Base-by-base conservation (phyloP, 2,329 filamentous ascomycete species). In the Zasmidium citrigriseum region DNA sequence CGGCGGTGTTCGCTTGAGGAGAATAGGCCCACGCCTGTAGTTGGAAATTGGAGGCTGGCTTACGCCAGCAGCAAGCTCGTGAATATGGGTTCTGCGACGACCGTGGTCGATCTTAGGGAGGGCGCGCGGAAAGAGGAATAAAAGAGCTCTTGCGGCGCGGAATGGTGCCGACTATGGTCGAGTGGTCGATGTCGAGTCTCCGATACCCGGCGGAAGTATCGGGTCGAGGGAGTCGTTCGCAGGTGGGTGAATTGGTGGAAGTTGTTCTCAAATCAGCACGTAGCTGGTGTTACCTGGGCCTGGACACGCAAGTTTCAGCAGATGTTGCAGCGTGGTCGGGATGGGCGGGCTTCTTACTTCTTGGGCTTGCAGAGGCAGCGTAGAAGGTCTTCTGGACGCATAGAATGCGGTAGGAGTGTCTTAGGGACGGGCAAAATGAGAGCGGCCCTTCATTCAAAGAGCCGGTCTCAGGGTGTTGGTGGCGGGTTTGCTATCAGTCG, bases 301-400 rank as follows among this genome's bases (percentile, higher is more conserved):
- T 88, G 65, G 59, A 5, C 18, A 46, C n/a, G 41, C 49, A 56
- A 47, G 48, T 57, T 55, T 51, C 46, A 46, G 41, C 34, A 46
- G 27, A 2, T 46, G 61, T 66, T 25, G 48, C 49, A 46, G 50
- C 49, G 27, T 46, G 22, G 22, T 24, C 24, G 29, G 27, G 46
- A 22, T 50, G 81, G 27, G 38, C 21, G 4, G 21, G 23, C 7
- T 27, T 54, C 89, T 75, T 80, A 96, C 92, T 96, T 96, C 78
- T 91, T 90, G 75, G 91, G 91, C 83, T 95, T 95, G 75, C 91
- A 96, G 71, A 96, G 86, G 82, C 96, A 95, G 81, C 91, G 90
- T 75, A 96, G 86, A 73, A 96, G 87, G 79, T 96, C 90, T 81
- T 88, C 89, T 77, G 85, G 88, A 89, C 86, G 93, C 92, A 96